Evolutionary conservation across 2,329 filamentous ascomycete genomes (phyloP).

Genomic region (Penicillium brevicompactum): DNA sequence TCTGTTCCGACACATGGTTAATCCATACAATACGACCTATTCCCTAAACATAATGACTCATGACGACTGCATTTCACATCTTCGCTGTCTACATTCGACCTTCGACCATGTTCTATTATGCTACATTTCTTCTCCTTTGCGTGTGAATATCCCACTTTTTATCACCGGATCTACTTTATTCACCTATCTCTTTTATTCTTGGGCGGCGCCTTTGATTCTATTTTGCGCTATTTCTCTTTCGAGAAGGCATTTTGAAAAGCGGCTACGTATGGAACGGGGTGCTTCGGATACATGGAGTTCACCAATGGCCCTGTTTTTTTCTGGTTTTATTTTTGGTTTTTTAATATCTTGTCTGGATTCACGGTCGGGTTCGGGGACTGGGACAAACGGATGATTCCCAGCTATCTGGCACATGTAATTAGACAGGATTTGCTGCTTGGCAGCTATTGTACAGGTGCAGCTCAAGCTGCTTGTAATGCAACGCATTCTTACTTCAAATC

Average conservation of each 20-base stretch:
- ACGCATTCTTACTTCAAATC: constrained; percentile 8
- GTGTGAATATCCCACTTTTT: constrained; percentile 25
- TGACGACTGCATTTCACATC: constrained; percentile 22
- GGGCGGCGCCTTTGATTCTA: constrained; percentile 19
- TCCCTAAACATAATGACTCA: constrained; percentile 19
- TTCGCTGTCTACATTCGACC: constrained; percentile 6
- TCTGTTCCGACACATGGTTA: constrained; percentile 39
- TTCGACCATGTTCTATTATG: constrained; percentile 10
- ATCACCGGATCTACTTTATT: not conserved
- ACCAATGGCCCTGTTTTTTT: constrained; percentile 8
- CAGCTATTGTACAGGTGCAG: constrained; percentile 24
- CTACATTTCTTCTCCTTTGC: constrained; percentile 7
- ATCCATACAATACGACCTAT: constrained; percentile 7
- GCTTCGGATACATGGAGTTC: constrained; percentile 22
- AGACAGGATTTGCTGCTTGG: constrained; percentile 16
- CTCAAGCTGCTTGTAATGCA: constrained; percentile 21
- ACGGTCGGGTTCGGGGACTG: constrained; percentile 1
- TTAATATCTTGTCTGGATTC: constrained; percentile 12
- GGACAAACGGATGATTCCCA: constrained; percentile 9
- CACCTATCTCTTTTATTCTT: constrained; percentile 6
- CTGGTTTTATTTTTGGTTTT: not conserved
- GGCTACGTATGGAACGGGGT: constrained; percentile 18
- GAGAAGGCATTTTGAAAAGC: constrained; percentile 24
- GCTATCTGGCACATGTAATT: constrained; percentile 6
- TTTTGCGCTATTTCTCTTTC: constrained; percentile 10